These are phyloP conservation scores for Pyrenophora seminiperda DNA, from an alignment of 2,329 filamentous ascomycete species.

Conservation along the genomic window DNA sequence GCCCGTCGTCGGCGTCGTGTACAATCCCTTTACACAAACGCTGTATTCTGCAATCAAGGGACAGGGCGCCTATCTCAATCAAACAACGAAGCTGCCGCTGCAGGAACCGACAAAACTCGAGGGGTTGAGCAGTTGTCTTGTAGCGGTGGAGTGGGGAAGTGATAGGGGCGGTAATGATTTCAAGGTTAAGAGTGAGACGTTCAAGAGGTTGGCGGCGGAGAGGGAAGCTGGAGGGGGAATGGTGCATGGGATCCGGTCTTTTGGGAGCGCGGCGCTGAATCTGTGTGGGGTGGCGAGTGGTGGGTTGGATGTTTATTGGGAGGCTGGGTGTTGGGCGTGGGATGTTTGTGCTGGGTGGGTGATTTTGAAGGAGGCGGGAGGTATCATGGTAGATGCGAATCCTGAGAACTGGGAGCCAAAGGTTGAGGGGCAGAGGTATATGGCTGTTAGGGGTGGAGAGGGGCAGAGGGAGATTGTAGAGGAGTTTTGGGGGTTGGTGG, in stretches of 20 bases:
- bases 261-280: conserved; percentile 77
- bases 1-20: conserved; percentile 75
- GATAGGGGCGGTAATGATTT: conserved; percentile 73
- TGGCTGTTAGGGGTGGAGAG: conserved; percentile 54
- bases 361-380: conserved; percentile 75
- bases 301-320: conserved; percentile 77
- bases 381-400: conserved; percentile 73
- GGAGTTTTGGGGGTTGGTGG: conserved; percentile 56
- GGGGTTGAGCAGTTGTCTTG: conserved; percentile 66
- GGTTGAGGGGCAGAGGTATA: conserved; percentile 63
- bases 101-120: conserved; percentile 60
- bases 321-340: conserved; percentile 84
- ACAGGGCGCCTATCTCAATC: conserved; percentile 62
- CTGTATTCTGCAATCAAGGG: conserved; percentile 73
- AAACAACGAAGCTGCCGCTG: conserved; percentile 53
- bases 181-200: conserved; percentile 69
- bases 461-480: conserved; percentile 55
- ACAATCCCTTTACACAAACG: conserved; percentile 75
- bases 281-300: conserved; percentile 74
- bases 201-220: conserved; percentile 58
- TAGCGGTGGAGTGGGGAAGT: conserved; percentile 76
- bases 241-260: conserved; percentile 73
- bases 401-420: conserved; percentile 69
- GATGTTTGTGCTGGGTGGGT: conserved; percentile 84
- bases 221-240: conserved; percentile 71